Evolutionary conservation across 139 green algal genomes (phyloP), one percentile per base, ranked within the genome.

Genomic region (Volvox africanus): DNA sequence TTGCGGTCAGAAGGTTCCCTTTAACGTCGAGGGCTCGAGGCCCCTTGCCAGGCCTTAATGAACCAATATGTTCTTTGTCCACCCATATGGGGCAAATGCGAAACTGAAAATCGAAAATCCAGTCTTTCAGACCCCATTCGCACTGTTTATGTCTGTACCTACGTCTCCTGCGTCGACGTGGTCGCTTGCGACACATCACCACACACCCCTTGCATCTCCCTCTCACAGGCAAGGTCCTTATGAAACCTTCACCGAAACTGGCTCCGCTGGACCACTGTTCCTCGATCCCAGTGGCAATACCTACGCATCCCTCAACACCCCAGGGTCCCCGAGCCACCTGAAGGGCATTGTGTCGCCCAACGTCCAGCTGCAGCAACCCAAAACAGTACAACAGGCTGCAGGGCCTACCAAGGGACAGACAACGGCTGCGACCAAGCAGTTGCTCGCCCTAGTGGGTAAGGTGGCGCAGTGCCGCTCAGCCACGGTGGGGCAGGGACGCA

Each of bases 151-250:
- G 5, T 55, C 44, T 55, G 44, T 9, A 55, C n/a, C n/a, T 55
- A 55, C 44, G n/a, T n/a, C 44, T 55, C 9, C 44, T 55, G 44
- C 44, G 9, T 55, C 44, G 44, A 55, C 9, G 44, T 55, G 44
- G 44, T 55, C 44, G 9, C 44, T 55, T 9, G 5, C 9, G 5
- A 55, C 9, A 55, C 44, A 55, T 9, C 44, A 14, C 9, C 9
- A 55, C 9, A 55, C 44, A 55, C 44, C 44, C 44, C 44, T 55
- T 55, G 44, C n/a, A 55, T 55, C 44, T 55, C 44, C 44, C 44
- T 55, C 44, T 55, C 44, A 81, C 78, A 87, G 81, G 85, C 69
- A 80, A 17, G 85, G 85, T 5, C 85, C 85, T 20, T 89, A 33
- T 28, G 69, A 71, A 30, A 26, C 85, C 28, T 9, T 32, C 44